Conservation (phyloP, 495 filamentous ascomycete species). For the Letharia columbiana region DNA sequence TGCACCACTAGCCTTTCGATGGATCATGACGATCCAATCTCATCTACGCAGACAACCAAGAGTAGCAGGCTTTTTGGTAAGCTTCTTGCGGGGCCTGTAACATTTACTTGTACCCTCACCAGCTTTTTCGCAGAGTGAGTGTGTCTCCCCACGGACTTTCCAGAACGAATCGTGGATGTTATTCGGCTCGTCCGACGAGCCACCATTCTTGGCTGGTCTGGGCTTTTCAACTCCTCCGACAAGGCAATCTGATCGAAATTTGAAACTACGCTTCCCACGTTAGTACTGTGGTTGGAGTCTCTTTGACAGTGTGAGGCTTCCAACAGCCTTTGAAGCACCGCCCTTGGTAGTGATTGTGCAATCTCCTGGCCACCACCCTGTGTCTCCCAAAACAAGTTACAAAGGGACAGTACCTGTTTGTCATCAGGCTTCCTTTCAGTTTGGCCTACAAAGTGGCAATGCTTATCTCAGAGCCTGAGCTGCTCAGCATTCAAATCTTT, state of each 20-base stretch:
- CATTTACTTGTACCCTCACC: too few relatives aligned
- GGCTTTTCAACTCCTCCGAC: not conserved
- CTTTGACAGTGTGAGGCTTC: not conserved
- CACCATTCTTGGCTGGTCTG: not conserved
- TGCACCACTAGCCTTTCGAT: not conserved
- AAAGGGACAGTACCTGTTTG: not conserved
- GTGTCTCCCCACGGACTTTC: not conserved
- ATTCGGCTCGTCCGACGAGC: not conserved
- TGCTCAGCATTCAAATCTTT: not conserved
- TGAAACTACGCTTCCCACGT: not conserved
- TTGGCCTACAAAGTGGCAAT: not conserved
- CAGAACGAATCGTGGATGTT: not conserved
- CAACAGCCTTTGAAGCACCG: not conserved
- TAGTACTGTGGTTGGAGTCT: not conserved
- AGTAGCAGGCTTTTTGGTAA: not conserved
- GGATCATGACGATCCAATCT: not conserved
- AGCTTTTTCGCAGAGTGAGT: not conserved
- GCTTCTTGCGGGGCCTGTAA: not conserved
- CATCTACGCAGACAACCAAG: not conserved
- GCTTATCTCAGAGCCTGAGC: not conserved
- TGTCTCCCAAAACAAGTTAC: not conserved
- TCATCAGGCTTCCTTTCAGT: not conserved
- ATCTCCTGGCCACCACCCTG: not conserved
- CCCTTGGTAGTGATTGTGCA: not conserved
- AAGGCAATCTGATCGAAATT: not conserved